Percentiles rank a stretch among this genome's conserved stretches.
Conservation (phyloP, 2,329 filamentous ascomycete genomes). For the Sclerotinia spermophila region DNA sequence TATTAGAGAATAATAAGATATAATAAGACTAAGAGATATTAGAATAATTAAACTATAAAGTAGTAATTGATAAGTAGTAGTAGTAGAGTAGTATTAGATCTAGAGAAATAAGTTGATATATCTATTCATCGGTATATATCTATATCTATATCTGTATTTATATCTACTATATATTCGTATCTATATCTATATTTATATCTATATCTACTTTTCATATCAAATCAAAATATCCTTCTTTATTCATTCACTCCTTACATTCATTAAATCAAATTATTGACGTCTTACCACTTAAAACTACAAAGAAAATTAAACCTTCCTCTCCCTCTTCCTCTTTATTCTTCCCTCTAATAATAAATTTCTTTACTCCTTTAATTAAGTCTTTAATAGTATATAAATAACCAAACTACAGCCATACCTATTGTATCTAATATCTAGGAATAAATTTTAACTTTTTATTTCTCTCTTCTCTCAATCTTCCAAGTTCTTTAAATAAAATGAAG, state of each 20-base stretch:
- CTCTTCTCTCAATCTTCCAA: background rate
- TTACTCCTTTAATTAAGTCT: too few species aligned
- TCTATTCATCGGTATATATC: background rate
- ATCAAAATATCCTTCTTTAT: too few species aligned
- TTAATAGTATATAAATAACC: too few species aligned
- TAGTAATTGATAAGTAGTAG: background rate
- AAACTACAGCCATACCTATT: constrained; percentile 5
- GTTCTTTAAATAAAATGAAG: background rate
- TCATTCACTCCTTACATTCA: background rate
- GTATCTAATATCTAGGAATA: background rate
- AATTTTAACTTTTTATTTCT: background rate
- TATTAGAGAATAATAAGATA: too few species aligned
- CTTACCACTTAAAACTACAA: too few species aligned
- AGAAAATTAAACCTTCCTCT: background rate
- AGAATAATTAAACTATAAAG: background rate
- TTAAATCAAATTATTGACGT: background rate
- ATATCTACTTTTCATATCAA: too few species aligned
- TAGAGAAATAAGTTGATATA: background rate
- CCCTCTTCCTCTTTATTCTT: background rate
- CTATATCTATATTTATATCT: too few species aligned
- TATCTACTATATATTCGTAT: background rate
- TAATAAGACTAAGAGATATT: too few species aligned
- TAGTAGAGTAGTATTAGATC: background rate
- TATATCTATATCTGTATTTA: background rate
- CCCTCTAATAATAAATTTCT: too few species aligned